Evolutionary conservation across 163 green algal genomes (phyloP), one percentile per base, ranked within the genome.

Genomic region (Volvox carteri): DNA sequence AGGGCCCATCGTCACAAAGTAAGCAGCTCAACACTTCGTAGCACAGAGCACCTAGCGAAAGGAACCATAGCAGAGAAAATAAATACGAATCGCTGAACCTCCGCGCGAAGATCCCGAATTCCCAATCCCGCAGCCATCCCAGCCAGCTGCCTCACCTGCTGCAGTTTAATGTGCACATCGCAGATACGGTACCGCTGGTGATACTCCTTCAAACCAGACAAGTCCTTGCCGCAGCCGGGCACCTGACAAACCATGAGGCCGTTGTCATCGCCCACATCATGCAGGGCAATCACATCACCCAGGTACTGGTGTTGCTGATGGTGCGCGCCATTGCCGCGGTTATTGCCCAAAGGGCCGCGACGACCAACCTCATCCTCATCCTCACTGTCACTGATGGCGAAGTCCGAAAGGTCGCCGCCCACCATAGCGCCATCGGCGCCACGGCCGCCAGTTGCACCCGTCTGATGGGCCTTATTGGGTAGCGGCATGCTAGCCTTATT

Each of bases 121-220:
- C 54, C 54, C 25, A 65, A 65, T 11, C 54, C 54, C 25, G 54
- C 54, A 65, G 8, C 54, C 54, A 65, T 19, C 5, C 56, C 65
- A 6, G 46, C 21, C 54, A 65, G 46, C 4, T 11, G 16, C 28
- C 37, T 35, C 68, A 92, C 90, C 86, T 91, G 86, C 35, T 90
- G 90, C 30, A 93, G 89, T 79, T 90, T 90, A 80, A 97, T 96
- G 90, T 97, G 95, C 54, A 96, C 91, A 19, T 96, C 94, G 86
- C 96, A 98, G 41, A 98, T 98, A 73, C 93, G 92, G 89, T 95
- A 95, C 25, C 90, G 86, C 85, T 94, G 93, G 91, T 95, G 92
- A 92, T 95, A 95, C 30, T 96, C 93, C 90, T 94, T 95, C 7
- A 95, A 85, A 8, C 75, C 52, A 12, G 78, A 76, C 76, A 95